Percentiles rank a stretch among this genome's conserved stretches.
These are phyloP conservation scores for Tuber indicum DNA, from an alignment of 495 filamentous ascomycete genomes.

Conservation along the genomic window DNA sequence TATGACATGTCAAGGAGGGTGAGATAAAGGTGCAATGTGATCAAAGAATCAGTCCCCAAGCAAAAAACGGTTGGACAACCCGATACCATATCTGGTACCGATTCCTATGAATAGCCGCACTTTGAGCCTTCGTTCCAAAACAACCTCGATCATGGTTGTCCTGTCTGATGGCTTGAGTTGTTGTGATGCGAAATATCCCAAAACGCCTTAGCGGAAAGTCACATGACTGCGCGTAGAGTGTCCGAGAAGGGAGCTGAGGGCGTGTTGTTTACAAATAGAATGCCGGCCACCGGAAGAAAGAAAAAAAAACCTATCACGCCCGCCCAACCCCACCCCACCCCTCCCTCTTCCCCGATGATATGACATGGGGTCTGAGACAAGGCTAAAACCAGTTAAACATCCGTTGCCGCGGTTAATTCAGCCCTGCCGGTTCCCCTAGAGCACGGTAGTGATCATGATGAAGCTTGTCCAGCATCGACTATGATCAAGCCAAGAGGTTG, in stretches of 20 bases:
- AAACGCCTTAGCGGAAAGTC: slow-evolving; percentile 22
- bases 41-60: not conserved
- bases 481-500: not conserved
- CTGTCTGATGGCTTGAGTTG: not conserved
- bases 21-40: slow-evolving; percentile 1
- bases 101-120: not conserved
- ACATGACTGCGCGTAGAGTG: slow-evolving; percentile 38
- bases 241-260: slow-evolving; percentile 25
- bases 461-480: not conserved
- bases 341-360: slow-evolving; percentile 9
- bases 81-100: not conserved
- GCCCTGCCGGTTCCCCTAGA: slow-evolving; percentile 23
- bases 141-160: not conserved
- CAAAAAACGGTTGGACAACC: not conserved
- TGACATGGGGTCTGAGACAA: slow-evolving; percentile 29
- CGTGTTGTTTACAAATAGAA: slow-evolving; percentile 41
- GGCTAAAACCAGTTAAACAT: slow-evolving; percentile 34
- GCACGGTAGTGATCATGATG: not conserved
- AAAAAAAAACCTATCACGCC: slow-evolving; percentile 14
- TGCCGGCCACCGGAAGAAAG: slow-evolving; percentile 12
- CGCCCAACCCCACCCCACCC: slow-evolving; percentile 13
- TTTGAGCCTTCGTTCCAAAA: not conserved
- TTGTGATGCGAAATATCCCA: not conserved
- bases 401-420: slow-evolving; percentile 31
- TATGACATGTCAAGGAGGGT: not conserved